Evolutionary conservation across 2,329 filamentous ascomycete species (phyloP).

Genomic region (Aspergillus bombycis): DNA sequence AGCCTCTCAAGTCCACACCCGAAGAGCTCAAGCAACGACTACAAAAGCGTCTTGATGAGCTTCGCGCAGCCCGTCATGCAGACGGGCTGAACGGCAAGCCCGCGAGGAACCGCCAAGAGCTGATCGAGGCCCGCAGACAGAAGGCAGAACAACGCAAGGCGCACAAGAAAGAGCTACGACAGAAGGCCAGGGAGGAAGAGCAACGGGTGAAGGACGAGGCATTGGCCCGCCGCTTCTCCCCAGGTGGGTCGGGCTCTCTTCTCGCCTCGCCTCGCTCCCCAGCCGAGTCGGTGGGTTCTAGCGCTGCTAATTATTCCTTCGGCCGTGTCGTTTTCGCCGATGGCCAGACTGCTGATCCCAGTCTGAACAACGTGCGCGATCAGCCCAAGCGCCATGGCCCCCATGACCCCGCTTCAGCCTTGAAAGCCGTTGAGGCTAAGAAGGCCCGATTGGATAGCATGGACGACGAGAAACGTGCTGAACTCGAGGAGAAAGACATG

Average conservation of each 20-base stretch:
- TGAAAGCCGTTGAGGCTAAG: constrained; percentile 85
- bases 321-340: constrained; percentile 89
- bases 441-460: constrained; percentile 76
- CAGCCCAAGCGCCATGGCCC: constrained; percentile 78
- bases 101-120: constrained; percentile 83
- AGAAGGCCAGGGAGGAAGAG: constrained; percentile 78
- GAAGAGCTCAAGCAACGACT: constrained; percentile 77
- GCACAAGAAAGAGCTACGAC: constrained; percentile 83
- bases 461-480: constrained; percentile 77
- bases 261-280: constrained; percentile 58
- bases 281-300: constrained; percentile 41
- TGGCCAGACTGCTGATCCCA: constrained; percentile 76
- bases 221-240: constrained; percentile 57
- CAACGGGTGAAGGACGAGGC: constrained; percentile 63
- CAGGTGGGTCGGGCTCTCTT: constrained; percentile 63
- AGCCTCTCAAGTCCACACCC: constrained; percentile 69
- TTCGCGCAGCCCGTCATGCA: constrained; percentile 84
- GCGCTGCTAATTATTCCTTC: constrained; percentile 76
- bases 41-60: constrained; percentile 78
- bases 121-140: constrained; percentile 84
- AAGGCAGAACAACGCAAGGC: constrained; percentile 86
- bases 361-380: constrained; percentile 64
- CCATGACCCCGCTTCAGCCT: constrained; percentile 79
- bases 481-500: constrained; percentile 88
- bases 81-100: constrained; percentile 80